phyloP scores from a whole-genome alignment of 1,284 basidiomycete species.

The Heimioporus punctisporus region DNA sequence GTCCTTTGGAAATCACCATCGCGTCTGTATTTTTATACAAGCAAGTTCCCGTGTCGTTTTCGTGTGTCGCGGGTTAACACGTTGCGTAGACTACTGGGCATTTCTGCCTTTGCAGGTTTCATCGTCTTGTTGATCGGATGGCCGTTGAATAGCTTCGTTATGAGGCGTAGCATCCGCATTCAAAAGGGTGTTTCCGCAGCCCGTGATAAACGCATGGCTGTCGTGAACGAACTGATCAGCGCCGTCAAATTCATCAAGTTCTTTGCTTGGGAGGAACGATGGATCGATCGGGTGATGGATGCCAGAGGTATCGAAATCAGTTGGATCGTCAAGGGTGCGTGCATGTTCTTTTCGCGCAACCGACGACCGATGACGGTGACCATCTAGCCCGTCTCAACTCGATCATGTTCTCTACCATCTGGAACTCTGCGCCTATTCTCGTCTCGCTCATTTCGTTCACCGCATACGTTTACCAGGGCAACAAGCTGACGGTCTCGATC shows the following conservation, averaged over 20 bases:
- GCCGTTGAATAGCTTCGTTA: constrained; percentile 73
- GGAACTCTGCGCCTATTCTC: constrained; percentile 67
- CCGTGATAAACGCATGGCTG: constrained; percentile 84
- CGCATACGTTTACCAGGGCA: constrained; percentile 61
- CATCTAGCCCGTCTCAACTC: constrained; percentile 61
- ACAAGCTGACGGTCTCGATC: constrained; percentile 63
- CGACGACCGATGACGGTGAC: not conserved
- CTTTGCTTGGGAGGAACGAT: constrained; percentile 82
- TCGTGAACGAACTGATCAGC: constrained; percentile 85
- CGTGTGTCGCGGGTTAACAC: not conserved
- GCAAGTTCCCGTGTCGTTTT: constrained; percentile 40
- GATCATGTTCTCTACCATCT: constrained; percentile 63
- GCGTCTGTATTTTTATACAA: constrained; percentile 80
- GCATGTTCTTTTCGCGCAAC: not conserved
- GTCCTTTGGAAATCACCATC: constrained; percentile 82
- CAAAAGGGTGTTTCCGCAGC: constrained; percentile 75
- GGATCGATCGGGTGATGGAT: constrained; percentile 64
- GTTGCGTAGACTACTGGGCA: constrained; percentile 72
- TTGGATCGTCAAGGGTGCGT: constrained; percentile 70
- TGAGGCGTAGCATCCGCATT: constrained; percentile 65
- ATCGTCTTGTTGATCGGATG: constrained; percentile 73
- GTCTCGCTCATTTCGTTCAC: constrained; percentile 74
- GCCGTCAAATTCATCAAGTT: constrained; percentile 88
- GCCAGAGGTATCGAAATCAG: constrained; percentile 62
- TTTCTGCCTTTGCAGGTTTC: constrained; percentile 86